Conservation (phyloP, 768 basidiomycete species). For the Fomitopsis serialis region DNA sequence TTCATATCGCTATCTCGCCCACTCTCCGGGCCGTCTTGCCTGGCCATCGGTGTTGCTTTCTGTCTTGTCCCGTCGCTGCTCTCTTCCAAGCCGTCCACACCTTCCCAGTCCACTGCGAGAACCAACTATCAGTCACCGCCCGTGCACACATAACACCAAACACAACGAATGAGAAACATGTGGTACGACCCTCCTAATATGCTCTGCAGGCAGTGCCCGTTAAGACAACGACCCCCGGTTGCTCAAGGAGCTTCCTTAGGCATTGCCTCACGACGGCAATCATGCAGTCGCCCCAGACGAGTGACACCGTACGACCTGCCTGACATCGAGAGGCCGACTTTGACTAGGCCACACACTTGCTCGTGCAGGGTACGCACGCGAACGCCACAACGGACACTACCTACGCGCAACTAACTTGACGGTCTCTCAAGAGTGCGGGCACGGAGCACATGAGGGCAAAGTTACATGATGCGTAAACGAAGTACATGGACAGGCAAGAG, state of each 20-base stretch:
- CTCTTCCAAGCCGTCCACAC: slow-evolving; percentile 50
- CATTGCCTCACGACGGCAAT: background rate
- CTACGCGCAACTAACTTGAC: background rate
- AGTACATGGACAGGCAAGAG: slow-evolving; percentile 10
- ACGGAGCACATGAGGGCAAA: background rate
- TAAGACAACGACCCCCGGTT: too few relatives aligned
- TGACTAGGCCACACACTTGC: background rate
- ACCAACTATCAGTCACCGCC: slow-evolving; percentile 22
- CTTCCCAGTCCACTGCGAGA: slow-evolving; percentile 69
- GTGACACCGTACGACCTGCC: background rate
- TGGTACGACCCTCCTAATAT: too few relatives aligned
- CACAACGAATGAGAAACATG: too few relatives aligned
- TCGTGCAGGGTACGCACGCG: background rate
- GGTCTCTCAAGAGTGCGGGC: background rate
- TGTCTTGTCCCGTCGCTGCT: background rate
- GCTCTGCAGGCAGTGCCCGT: too few relatives aligned
- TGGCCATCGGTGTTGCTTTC: background rate
- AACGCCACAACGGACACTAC: background rate
- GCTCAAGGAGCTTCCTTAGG: background rate
- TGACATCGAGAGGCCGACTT: background rate
- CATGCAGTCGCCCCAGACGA: background rate
- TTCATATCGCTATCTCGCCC: slow-evolving; percentile 36
- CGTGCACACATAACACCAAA: background rate
- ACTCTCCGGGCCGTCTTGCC: slow-evolving; percentile 8
- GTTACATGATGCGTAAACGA: slow-evolving; percentile 11